Evolutionary conservation across 352 stramenopile genomes (phyloP).

Genomic region (Pythium sp.): DNA sequence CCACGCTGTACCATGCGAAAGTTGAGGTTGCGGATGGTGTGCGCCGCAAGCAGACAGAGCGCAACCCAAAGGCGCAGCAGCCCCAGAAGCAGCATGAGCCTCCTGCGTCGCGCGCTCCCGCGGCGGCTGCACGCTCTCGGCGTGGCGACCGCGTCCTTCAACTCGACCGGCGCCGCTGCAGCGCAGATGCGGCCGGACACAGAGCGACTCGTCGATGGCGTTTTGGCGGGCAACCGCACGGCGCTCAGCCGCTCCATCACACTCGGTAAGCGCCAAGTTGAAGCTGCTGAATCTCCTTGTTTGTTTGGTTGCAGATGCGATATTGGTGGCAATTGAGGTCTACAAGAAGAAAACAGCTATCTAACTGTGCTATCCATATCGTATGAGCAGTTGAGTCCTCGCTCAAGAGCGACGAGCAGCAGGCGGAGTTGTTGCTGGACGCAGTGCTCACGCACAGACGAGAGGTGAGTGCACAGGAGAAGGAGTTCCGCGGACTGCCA

Average conservation of each 20-base stretch:
- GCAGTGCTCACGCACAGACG: conserved; percentile 66
- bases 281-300: neutral
- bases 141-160: neutral
- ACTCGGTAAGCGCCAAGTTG: conserved; percentile 35
- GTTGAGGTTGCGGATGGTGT: conserved; percentile 5
- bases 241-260: conserved; percentile 75
- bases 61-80: neutral
- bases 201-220: conserved; percentile 49
- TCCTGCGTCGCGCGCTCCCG: conserved; percentile 12
- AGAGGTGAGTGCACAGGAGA: conserved; percentile 30
- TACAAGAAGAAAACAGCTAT: neutral
- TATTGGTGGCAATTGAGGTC: neutral
- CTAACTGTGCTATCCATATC: too few species aligned
- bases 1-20: neutral
- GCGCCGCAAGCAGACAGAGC: neutral
- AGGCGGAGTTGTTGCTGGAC: conserved; percentile 88
- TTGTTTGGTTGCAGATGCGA: neutral
- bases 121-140: neutral
- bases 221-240: conserved; percentile 54
- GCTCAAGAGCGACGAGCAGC: conserved; percentile 61
- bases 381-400: conserved; percentile 70
- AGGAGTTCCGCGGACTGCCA: conserved; percentile 22
- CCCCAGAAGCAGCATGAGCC: conserved; percentile 14
- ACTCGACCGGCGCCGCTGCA: neutral
- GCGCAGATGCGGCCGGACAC: conserved; percentile 38